These are phyloP conservation scores for Neurospora sp. DNA, from an alignment of 495 filamentous ascomycete genomes.

Conservation along the genomic window DNA sequence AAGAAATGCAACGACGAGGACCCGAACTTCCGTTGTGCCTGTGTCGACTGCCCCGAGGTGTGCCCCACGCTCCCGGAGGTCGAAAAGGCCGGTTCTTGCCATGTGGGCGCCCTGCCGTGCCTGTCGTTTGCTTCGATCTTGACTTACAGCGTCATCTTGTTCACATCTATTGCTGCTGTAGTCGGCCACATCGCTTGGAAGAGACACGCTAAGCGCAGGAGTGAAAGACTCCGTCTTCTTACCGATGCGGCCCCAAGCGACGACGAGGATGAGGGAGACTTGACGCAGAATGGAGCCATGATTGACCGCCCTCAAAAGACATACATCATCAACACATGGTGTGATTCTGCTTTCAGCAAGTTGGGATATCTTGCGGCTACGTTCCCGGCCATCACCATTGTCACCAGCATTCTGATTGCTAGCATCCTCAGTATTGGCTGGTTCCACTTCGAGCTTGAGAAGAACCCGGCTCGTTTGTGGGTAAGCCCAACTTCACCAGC, in stretches of 20 bases:
- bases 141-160: slow-evolving; percentile 66
- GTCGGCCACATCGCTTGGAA: slow-evolving; percentile 65
- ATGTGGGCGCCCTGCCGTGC: slow-evolving; percentile 79
- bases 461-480: slow-evolving; percentile 84
- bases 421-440: slow-evolving; percentile 72
- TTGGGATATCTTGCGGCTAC: slow-evolving; percentile 73
- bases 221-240: slow-evolving; percentile 72
- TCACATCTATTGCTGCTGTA: slow-evolving; percentile 52
- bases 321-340: slow-evolving; percentile 68
- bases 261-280: slow-evolving; percentile 80
- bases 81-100: slow-evolving; percentile 54
- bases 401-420: slow-evolving; percentile 57
- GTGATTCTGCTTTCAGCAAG: slow-evolving; percentile 69
- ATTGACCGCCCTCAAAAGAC: slow-evolving; percentile 58
- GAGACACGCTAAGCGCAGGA: slow-evolving; percentile 59
- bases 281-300: slow-evolving; percentile 60
- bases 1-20: slow-evolving; percentile 86
- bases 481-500: slow-evolving; percentile 87
- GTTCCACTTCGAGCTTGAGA: slow-evolving; percentile 77
- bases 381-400: slow-evolving; percentile 77
- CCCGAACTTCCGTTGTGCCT: slow-evolving; percentile 77
- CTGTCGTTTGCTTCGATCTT: slow-evolving; percentile 86
- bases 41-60: slow-evolving; percentile 78
- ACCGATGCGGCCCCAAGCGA: slow-evolving; percentile 77
- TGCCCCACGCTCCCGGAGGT: slow-evolving; percentile 75